phyloP scores from a whole-genome alignment of 345 rosid genomes.

The Aethionema arabicum region DNA sequence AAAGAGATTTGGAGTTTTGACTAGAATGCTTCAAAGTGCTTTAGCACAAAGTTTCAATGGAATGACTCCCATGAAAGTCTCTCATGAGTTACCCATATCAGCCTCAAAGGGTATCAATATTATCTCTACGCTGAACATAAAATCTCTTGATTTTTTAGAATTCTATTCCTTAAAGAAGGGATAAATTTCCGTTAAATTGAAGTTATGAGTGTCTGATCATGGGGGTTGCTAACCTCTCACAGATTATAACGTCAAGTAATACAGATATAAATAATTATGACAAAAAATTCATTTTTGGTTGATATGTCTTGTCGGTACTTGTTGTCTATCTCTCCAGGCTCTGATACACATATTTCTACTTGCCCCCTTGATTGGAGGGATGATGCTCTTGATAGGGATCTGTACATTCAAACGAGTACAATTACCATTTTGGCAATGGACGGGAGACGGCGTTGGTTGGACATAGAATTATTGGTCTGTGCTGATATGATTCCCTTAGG shows the following conservation, averaged over 20 bases:
- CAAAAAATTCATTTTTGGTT: constrained; percentile 5
- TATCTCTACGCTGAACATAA: constrained; percentile 25
- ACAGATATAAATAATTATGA: constrained; percentile 3
- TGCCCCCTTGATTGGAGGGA: constrained; percentile 80
- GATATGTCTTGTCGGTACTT: constrained; percentile 11
- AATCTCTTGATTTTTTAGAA: background rate
- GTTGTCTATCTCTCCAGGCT: constrained; percentile 48
- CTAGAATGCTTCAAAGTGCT: constrained; percentile 89
- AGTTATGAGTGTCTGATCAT: constrained; percentile 16
- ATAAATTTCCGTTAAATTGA: constrained; percentile 7
- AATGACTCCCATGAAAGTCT: constrained; percentile 54
- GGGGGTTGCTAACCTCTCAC: constrained; percentile 3
- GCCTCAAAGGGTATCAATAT: constrained; percentile 47
- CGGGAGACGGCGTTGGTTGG: constrained; percentile 98
- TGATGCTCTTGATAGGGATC: constrained; percentile 90
- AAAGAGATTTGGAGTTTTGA: constrained; percentile 59
- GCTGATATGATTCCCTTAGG: constrained; percentile 29
- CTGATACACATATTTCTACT: constrained; percentile 45
- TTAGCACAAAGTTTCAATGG: constrained; percentile 68
- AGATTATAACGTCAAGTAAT: constrained; percentile 5
- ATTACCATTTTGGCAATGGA: constrained; percentile 99
- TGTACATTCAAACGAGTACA: constrained; percentile 72
- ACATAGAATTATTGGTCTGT: constrained; percentile 80
- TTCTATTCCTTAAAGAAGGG: constrained; percentile 5
- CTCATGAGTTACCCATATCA: constrained; percentile 41